phyloP scores from a whole-genome alignment of 2,329 filamentous ascomycete genomes.

The Claviceps sp. region DNA sequence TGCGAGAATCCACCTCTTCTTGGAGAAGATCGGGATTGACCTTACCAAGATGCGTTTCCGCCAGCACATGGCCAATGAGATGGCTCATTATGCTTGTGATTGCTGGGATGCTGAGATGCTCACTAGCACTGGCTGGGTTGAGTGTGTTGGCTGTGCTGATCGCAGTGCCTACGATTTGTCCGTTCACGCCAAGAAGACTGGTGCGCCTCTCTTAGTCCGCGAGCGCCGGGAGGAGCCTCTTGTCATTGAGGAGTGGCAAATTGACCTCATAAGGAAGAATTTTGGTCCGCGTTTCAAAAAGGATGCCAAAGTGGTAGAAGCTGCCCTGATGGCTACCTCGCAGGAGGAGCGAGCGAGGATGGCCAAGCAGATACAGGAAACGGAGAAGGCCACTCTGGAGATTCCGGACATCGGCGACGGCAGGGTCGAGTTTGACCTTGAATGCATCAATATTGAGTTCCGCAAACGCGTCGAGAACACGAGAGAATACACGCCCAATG shows the following conservation, averaged over 20 bases:
- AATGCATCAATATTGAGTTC: conserved; percentile 74
- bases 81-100: conserved; percentile 86
- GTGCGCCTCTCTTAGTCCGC: conserved; percentile 71
- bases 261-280: conserved; percentile 87
- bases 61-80: conserved; percentile 76
- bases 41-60: conserved; percentile 82
- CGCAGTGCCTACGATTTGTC: conserved; percentile 88
- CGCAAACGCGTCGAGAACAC: conserved; percentile 70
- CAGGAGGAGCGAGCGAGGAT: conserved; percentile 75
- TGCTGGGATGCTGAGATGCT: conserved; percentile 96
- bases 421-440: conserved; percentile 66
- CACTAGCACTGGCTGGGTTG: conserved; percentile 92
- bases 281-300: conserved; percentile 94
- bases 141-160: conserved; percentile 95
- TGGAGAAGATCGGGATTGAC: conserved; percentile 79
- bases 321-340: conserved; percentile 58
- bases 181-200: conserved; percentile 88
- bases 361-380: conserved; percentile 56
- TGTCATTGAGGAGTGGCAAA: conserved; percentile 72
- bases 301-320: conserved; percentile 75
- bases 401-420: conserved; percentile 54
- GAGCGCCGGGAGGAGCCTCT: conserved; percentile 68
- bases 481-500: conserved; percentile 87
- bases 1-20: conserved; percentile 82
- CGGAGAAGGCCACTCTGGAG: conserved; percentile 64